phyloP scores from a whole-genome alignment of 257 asterid genomes.

The Petunia secreta region DNA sequence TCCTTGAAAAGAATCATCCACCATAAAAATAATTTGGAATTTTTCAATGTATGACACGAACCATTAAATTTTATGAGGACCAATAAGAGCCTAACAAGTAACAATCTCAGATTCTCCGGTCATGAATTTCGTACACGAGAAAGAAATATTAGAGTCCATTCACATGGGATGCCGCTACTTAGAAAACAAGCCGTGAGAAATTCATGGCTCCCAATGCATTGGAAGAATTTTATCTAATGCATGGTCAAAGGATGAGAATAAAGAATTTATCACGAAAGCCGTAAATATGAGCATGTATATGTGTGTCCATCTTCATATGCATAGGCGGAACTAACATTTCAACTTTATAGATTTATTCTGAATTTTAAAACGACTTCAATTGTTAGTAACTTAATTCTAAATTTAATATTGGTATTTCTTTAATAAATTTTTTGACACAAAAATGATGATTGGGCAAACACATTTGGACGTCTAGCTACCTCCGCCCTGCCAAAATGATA shows the following conservation, averaged over 20 bases:
- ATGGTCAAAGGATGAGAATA: not conserved
- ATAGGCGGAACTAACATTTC: too few relatives aligned
- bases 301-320: too few relatives aligned
- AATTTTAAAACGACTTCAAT: too few relatives aligned
- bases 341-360: too few relatives aligned
- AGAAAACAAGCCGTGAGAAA: not conserved
- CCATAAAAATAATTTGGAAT: not conserved
- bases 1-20: not conserved
- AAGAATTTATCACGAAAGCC: not conserved
- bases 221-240: not conserved
- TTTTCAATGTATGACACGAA: not conserved
- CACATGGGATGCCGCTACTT: conserved; percentile 3
- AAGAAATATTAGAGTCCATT: not conserved
- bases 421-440: too few relatives aligned
- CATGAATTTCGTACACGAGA: not conserved
- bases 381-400: too few relatives aligned
- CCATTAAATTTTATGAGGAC: not conserved
- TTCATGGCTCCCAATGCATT: conserved; percentile 1
- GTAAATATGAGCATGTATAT: too few relatives aligned
- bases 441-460: too few relatives aligned
- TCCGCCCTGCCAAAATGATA: too few relatives aligned
- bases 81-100: conserved; percentile 12
- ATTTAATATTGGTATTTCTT: too few relatives aligned
- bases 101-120: not conserved
- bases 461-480: too few relatives aligned